Evolutionary conservation across 805 yeast genomes (phyloP).

Genomic region (Yarrowia sp.): DNA sequence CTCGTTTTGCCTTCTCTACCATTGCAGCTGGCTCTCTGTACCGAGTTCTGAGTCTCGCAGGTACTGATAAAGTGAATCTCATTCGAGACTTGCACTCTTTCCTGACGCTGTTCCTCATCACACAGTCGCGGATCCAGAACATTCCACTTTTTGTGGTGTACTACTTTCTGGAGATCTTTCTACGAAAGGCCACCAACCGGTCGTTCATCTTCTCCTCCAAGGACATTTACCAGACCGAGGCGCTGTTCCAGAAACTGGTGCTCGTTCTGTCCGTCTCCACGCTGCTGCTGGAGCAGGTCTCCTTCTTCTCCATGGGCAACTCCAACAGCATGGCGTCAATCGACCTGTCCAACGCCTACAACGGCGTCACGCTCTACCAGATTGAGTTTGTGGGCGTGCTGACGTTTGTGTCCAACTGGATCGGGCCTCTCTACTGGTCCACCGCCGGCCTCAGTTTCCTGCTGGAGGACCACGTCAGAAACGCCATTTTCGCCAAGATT

Average conservation of each 20-base stretch:
- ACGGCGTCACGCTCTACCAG: slow-evolving; percentile 78
- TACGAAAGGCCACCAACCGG: slow-evolving; percentile 39
- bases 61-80: slow-evolving; percentile 1
- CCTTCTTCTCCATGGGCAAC: slow-evolving; percentile 87
- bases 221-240: slow-evolving; percentile 26
- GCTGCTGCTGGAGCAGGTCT: slow-evolving; percentile 70
- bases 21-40: slow-evolving; percentile 43
- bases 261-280: slow-evolving; percentile 49
- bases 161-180: slow-evolving; percentile 43
- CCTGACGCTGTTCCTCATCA: slow-evolving; percentile 54
- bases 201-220: slow-evolving; percentile 34
- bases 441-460: slow-evolving; percentile 55
- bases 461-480: slow-evolving; percentile 47
- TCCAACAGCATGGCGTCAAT: slow-evolving; percentile 92
- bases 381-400: slow-evolving; percentile 74
- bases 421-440: slow-evolving; percentile 85
- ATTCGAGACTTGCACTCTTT: slow-evolving; percentile 31
- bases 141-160: slow-evolving; percentile 62
- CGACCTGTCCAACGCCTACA: slow-evolving; percentile 89
- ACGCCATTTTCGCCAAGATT: slow-evolving; percentile 41
- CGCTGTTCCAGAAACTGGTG: slow-evolving; percentile 40
- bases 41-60: slow-evolving; percentile 27
- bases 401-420: slow-evolving; percentile 84
- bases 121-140: slow-evolving; percentile 62
- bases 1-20: slow-evolving; percentile 47